phyloP scores from a whole-genome alignment of 192 early-diverging fungal species.

The Gigaspora rosea region DNA sequence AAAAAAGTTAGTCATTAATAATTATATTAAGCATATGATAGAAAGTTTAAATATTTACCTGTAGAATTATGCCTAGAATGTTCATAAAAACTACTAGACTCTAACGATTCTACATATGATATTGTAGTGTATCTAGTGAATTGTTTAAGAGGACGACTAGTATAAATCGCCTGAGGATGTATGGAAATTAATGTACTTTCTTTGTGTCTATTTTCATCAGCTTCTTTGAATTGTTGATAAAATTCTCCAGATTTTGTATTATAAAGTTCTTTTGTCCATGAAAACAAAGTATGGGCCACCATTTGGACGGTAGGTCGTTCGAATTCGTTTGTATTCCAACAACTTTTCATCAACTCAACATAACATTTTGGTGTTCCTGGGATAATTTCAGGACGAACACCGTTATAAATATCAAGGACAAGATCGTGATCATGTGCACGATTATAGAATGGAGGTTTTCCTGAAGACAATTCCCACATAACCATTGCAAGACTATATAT shows the following conservation, averaged over 20 bases:
- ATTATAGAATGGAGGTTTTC: conserved; percentile 38
- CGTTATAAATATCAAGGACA: conserved; percentile 36
- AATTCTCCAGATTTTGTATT: not conserved
- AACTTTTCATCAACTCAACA: conserved; percentile 38
- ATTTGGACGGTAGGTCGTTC: conserved; percentile 14
- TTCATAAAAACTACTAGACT: no score
- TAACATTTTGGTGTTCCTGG: conserved; percentile 39
- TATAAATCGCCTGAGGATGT: no score
- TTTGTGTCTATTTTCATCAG: not conserved
- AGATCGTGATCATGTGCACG: conserved; percentile 35
- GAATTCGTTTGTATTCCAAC: conserved; percentile 40
- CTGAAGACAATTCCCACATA: conserved; percentile 48
- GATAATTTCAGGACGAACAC: conserved; percentile 39
- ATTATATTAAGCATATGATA: no score
- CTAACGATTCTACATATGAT: no score
- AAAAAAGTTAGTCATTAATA: no score
- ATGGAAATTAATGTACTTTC: no score
- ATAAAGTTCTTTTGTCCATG: not conserved
- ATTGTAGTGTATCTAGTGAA: not conserved
- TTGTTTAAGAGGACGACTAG: no score
- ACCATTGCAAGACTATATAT: conserved; percentile 45
- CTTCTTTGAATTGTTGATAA: not conserved
- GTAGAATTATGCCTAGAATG: no score
- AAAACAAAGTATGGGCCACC: not conserved
- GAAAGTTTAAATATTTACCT: no score